Conservation (phyloP, 345 rosid species). For the Aquilaria sinensis region DNA sequence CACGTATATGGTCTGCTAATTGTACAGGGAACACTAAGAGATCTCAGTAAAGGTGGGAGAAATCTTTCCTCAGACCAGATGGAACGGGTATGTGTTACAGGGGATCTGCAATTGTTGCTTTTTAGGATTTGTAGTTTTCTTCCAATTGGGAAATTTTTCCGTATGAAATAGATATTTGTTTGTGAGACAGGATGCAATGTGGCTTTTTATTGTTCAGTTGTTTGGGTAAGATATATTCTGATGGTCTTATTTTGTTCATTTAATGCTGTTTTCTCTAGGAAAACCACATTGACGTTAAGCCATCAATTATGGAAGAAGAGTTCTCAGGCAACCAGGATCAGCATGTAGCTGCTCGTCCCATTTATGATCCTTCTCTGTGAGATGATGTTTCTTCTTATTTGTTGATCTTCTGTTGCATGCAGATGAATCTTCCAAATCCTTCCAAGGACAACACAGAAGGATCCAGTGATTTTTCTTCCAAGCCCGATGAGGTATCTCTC, state of each 20-base stretch:
- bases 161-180: neutral
- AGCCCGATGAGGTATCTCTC: conserved; percentile 40
- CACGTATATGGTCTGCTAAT: conserved; percentile 8
- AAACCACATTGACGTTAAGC: conserved; percentile 46
- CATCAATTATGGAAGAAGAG: conserved; percentile 37
- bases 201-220: no score
- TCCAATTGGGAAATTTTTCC: conserved; percentile 1
- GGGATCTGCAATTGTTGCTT: conserved; percentile 1
- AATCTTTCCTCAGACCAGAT: conserved; percentile 37
- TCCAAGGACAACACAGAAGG: conserved; percentile 22
- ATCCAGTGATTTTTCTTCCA: conserved; percentile 22
- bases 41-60: conserved; percentile 65
- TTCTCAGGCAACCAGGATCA: conserved; percentile 31
- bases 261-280: conserved; percentile 24
- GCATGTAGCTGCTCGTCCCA: conserved; percentile 29
- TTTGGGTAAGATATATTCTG: no score
- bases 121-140: conserved; percentile 7
- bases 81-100: conserved; percentile 38
- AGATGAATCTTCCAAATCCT: conserved; percentile 39
- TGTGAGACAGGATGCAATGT: neutral
- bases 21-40: conserved; percentile 64
- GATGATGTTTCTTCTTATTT: conserved; percentile 11
- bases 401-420: conserved; percentile 23
- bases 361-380: conserved; percentile 5
- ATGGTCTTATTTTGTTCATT: no score